These are phyloP conservation scores for Metarhizium album DNA, from an alignment of 2,329 filamentous ascomycete genomes.

Conservation along the genomic window DNA sequence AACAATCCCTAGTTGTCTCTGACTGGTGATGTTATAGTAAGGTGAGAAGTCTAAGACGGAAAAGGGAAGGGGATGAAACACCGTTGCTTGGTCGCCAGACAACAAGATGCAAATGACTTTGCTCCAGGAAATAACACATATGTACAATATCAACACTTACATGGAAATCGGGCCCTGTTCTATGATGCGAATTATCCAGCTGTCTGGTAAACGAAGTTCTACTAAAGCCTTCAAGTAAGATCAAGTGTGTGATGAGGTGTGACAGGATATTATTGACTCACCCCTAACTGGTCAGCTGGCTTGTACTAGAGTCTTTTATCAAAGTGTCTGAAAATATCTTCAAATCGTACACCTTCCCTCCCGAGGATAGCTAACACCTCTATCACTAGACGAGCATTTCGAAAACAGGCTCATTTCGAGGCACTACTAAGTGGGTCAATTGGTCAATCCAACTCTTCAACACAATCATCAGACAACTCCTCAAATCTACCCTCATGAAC, in stretches of 20 bases:
- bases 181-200: background rate
- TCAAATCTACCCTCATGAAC: slow-evolving; percentile 59
- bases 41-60: too few species aligned
- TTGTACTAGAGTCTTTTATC: background rate
- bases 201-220: background rate
- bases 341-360: background rate
- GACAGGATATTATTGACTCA: background rate
- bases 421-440: slow-evolving; percentile 3
- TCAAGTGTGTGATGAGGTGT: background rate
- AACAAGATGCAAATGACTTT: background rate
- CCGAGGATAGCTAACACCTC: background rate
- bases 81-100: too few species aligned
- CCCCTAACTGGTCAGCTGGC: background rate
- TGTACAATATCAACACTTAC: background rate
- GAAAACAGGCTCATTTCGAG: background rate
- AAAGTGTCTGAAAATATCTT: background rate
- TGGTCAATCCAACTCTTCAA: slow-evolving; percentile 33
- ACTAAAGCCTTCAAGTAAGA: background rate
- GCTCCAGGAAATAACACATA: background rate
- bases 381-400: background rate
- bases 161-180: background rate
- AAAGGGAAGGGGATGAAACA: too few species aligned
- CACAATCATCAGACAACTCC: slow-evolving; percentile 48
- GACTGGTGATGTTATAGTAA: background rate
- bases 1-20: slow-evolving; percentile 1